Evolutionary conservation across 768 basidiomycete genomes (phyloP), one percentile per base, ranked within the genome.

Genomic region (Podaxis sp.): DNA sequence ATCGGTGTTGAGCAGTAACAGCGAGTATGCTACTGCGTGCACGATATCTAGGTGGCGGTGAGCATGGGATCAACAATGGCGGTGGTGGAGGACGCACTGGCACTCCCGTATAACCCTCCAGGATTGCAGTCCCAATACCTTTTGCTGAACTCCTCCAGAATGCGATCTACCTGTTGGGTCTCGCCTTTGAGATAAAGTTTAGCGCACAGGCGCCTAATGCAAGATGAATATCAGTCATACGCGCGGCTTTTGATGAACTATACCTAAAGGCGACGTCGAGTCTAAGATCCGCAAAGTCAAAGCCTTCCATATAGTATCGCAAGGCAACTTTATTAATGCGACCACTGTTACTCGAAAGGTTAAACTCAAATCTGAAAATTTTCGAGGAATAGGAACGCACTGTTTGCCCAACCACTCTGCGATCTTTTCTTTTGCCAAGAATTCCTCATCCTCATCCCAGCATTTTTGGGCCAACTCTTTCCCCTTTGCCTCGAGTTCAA

Each of bases 101-200:
- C 82, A 70, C 87, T 92, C 49, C 93, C 93, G 71, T 90, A 96
- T n/a, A 92, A 67, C 24, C 84, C 84, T 1, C 77, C 77, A 0
- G 92, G 90, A 71, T 98, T 98, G 72, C 93, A 94, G 49, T 94
- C 88, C 85, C 88, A 97, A 73, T 94, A 99, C 8, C 94, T 86
- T 43, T 86, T 79, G 68, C 93, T 93, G 68, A 99, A 98, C 65
- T 88, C 89, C 64, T 94, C 94, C 4, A 99, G 81, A 64, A 99
- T 98, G 47, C 97, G 88, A 73, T 98, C 97, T 47, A 99, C 90
- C 76, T 98, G 96, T 71, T 99, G 97, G 0, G 96, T 96, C 74
- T 99, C 97, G 1, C 88, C 97, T 74, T 94, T 96, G 63, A 99
- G 83, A 72, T 85, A 98, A 2, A 99, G 82, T 72, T 96, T 97